Percentiles rank a stretch among this genome's conserved stretches.
Evolutionary conservation across 345 rosid genomes (phyloP).

Genomic region (Psidium guajava): DNA sequence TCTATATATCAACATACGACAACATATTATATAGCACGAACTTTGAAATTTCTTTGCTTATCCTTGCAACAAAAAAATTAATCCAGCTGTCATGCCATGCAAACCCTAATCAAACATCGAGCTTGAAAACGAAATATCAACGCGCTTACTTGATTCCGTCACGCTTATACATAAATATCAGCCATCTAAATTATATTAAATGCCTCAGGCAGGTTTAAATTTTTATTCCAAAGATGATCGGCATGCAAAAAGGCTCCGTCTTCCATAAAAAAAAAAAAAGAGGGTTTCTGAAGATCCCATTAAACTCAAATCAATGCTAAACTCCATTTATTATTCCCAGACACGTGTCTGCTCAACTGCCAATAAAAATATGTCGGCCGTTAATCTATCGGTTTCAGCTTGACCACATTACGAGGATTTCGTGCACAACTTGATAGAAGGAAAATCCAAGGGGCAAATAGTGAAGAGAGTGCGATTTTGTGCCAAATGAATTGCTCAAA

Average conservation of each 20-base stretch:
- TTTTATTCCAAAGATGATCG: neutral
- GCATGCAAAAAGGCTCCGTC: no score
- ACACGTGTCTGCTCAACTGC: neutral
- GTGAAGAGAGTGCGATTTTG: neutral
- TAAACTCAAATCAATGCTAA: no score
- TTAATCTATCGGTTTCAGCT: neutral
- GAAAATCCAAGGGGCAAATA: neutral
- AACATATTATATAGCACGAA: neutral
- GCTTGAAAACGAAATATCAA: neutral
- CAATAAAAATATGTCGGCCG: neutral
- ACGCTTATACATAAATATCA: neutral
- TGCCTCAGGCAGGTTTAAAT: neutral
- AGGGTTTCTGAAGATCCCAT: no score
- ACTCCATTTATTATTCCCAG: no score
- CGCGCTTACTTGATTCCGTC: neutral
- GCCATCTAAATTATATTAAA: neutral
- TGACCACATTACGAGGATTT: neutral
- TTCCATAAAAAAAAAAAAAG: no score
- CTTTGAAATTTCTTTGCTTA: neutral
- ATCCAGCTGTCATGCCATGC: neutral
- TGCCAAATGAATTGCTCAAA: neutral
- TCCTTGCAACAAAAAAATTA: neutral
- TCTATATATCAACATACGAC: neutral
- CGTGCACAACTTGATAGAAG: neutral
- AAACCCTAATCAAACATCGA: neutral